Base-by-base conservation (phyloP, 2,329 filamentous ascomycete genomes). In the Onygenales sp. region DNA sequence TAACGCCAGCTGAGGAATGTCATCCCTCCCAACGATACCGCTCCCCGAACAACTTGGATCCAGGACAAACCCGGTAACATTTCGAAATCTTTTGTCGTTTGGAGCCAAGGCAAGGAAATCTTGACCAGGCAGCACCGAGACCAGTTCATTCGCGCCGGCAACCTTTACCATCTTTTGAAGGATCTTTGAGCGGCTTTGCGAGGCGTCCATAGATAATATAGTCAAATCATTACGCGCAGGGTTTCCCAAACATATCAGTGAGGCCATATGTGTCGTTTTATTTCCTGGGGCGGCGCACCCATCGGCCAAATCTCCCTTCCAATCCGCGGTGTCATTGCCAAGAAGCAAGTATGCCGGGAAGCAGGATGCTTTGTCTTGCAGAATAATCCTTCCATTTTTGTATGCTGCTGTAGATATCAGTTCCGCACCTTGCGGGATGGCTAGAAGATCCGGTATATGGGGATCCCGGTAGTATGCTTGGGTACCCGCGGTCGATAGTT, bases 301-400 rank as follows among this genome's bases (percentile, higher is more conserved):
- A 68, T 98, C 93, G n/a, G 97, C 81, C 7, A 94, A 75, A 63
- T 93, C 83, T 27, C 88, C 88, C 2, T 60, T 43, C 60, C 64
- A 67, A 39, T 39, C 36, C 0, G 42, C 11, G 31, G 51, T 43
- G 58, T 85, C 81, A 54, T 80, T 75, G 7, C 81, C 73, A 50
- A 95, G 78, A 0, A 98, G 75, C 2, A 98, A 75, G 65, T 93
- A 93, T 0, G 92, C 93, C 0, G 93, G 93, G 63, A 98, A 96
- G 65, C 93, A 98, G 0, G 91, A 96, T 0, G 93, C 92, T 69
- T 96, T 97, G 65, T 97, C 93, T 67, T 98, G 93, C 27, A 97
- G 74, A 55, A 97, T 95, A 51, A 97, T 81, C 46, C 83, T 79
- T 1, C 92, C 92, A 1, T 79, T 74, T 11, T 74, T 78, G 68